Evolutionary conservation across 352 stramenopile species (phyloP).

Genomic region (Plasmopara viticola): DNA sequence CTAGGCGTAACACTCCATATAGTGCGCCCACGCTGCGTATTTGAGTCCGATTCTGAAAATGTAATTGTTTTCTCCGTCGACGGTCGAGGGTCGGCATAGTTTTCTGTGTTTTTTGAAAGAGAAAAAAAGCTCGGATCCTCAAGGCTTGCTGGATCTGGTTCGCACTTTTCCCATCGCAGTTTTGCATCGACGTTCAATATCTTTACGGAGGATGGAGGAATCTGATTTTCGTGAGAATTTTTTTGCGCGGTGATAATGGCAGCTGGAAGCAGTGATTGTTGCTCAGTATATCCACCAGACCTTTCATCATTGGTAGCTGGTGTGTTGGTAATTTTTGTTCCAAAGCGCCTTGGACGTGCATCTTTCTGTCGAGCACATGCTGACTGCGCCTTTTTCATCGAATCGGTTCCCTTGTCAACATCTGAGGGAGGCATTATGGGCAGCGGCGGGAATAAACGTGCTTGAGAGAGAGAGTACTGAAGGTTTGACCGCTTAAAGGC

Average conservation of each 20-base stretch:
- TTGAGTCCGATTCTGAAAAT: too few relatives aligned
- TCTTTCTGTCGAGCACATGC: neutral
- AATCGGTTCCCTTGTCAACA: conserved; percentile 1
- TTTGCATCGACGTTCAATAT: too few relatives aligned
- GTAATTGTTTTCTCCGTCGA: too few relatives aligned
- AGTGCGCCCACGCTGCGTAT: conserved; percentile 8
- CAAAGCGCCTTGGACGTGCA: conserved; percentile 8
- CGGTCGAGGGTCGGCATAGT: too few relatives aligned
- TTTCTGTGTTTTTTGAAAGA: too few relatives aligned
- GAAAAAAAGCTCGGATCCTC: too few relatives aligned
- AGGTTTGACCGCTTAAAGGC: neutral
- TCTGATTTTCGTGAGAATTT: too few relatives aligned
- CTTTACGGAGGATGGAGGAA: too few relatives aligned
- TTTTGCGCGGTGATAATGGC: neutral
- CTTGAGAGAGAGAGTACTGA: neutral
- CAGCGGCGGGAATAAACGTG: conserved; percentile 13
- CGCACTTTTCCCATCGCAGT: too few relatives aligned
- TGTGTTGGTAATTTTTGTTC: conserved; percentile 10
- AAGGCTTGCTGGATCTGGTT: too few relatives aligned
- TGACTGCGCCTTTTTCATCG: conserved; percentile 2
- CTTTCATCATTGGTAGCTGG: neutral
- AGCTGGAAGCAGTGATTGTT: conserved; percentile 3
- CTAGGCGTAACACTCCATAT: conserved; percentile 32
- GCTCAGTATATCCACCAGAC: neutral
- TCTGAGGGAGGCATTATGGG: conserved; percentile 21